phyloP scores from a whole-genome alignment of 495 filamentous ascomycete genomes.

The Cairneyella variabilis region DNA sequence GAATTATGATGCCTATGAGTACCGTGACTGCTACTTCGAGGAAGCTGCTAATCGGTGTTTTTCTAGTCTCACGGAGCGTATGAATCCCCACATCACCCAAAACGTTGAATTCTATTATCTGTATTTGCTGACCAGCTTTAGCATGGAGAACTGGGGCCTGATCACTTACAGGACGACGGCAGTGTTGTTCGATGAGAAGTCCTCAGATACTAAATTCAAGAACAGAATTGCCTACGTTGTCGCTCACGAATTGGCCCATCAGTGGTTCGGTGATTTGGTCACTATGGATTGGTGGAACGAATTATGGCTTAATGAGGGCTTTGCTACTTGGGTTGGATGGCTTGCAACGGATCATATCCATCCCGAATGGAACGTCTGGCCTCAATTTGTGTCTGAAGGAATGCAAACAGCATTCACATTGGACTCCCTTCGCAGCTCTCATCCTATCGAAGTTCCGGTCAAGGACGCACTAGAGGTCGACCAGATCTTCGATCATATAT shows the following conservation, averaged over 20 bases:
- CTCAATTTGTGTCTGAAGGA: constrained; percentile 89
- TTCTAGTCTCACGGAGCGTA: constrained; percentile 66
- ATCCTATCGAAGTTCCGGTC: constrained; percentile 93
- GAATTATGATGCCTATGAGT: too few relatives aligned
- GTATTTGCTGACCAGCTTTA: constrained; percentile 30
- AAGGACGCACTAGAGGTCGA: constrained; percentile 88
- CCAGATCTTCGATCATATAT: constrained; percentile 94
- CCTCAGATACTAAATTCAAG: constrained; percentile 81
- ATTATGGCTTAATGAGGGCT: constrained; percentile 95
- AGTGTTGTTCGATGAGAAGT: constrained; percentile 87
- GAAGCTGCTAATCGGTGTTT: constrained; percentile 31
- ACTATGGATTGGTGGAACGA: constrained; percentile 92
- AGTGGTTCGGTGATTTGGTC: constrained; percentile 98
- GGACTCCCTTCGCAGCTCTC: constrained; percentile 83
- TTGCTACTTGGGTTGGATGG: constrained; percentile 98
- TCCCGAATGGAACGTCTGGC: constrained; percentile 94
- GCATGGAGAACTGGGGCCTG: constrained; percentile 87
- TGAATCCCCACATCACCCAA: constrained; percentile 35
- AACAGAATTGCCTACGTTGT: constrained; percentile 94
- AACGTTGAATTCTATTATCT: constrained; percentile 19
- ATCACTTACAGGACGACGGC: constrained; percentile 94
- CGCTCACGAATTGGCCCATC: constrained; percentile 91
- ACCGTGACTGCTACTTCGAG: neutral
- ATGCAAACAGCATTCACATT: constrained; percentile 87
- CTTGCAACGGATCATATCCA: constrained; percentile 86